Evolutionary conservation across 2,329 filamentous ascomycete genomes (phyloP), one percentile per base, ranked within the genome.

Genomic region (Fusarium acutatum): DNA sequence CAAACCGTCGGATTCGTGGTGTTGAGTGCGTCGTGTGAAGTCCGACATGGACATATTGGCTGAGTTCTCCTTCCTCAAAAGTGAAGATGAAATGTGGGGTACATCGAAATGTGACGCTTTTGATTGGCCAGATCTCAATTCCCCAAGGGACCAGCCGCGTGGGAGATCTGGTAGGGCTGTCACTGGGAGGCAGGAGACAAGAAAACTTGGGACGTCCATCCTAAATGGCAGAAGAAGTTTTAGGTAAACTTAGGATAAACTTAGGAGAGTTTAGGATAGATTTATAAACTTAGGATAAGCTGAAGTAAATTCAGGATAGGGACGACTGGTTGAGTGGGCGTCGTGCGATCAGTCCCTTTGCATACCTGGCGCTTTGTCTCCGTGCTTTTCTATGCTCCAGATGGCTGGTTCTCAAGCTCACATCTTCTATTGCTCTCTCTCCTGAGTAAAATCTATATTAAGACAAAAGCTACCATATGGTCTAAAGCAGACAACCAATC

Each of bases 31-130:
- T 15, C 9, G 9, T 15, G 49, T 35, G 32, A 52, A 13, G 49
- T 26, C 32, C 7, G 3, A 26, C 49, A 52, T 24, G 47, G 28
- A 11, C 6, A 52, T 52, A 26, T 15, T 52, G n/a, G n/a, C 12
- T 15, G 30, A 8, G 13, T 52, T 11, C n/a, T 35, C 49, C 32
- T 52, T 35, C 49, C 49, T 35, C 18, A 2, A 34, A 20, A 12
- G 2, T 22, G 3, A 20, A 52, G 2, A 0, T 24, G n/a, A 0
- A 5, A 17, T 57, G 6, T 35, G 38, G 53, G 38, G n/a, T 13
- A 8, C 8, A 6, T 7, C 2, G 3, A 3, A 12, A 7, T 26
- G 2, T 2, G 6, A 5, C 4, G n/a, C 6, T 7, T 28, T 18
- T 26, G 12, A 52, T 28, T 47, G 38, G 38, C 3, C 20, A 35